Percentiles rank a stretch among this genome's conserved stretches.
Conservation (phyloP, 768 basidiomycete genomes). For the Russula sp. region DNA sequence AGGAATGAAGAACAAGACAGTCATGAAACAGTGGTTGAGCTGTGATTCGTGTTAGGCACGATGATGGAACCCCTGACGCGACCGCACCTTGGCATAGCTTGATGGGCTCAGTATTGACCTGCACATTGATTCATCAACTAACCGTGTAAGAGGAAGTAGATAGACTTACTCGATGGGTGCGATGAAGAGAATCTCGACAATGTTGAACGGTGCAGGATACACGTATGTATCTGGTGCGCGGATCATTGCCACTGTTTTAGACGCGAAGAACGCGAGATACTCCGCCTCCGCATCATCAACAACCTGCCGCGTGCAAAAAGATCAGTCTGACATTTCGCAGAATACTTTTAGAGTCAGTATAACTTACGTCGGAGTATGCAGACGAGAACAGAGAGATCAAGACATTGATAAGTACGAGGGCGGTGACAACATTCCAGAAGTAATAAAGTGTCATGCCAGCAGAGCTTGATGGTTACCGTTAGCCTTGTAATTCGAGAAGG, state of each 20-base stretch:
- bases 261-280: slow-evolving; percentile 87
- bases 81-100: slow-evolving; percentile 56
- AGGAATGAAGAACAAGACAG: slow-evolving; percentile 75
- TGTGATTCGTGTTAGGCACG: slow-evolving; percentile 33
- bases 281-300: slow-evolving; percentile 84
- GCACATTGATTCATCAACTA: slow-evolving; percentile 5
- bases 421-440: slow-evolving; percentile 81
- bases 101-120: slow-evolving; percentile 15
- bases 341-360: not conserved
- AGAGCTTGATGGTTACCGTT: slow-evolving; percentile 38
- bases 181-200: slow-evolving; percentile 75
- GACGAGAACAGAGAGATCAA: slow-evolving; percentile 94
- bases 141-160: not conserved
- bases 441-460: slow-evolving; percentile 73
- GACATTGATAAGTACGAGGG: slow-evolving; percentile 85
- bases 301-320: slow-evolving; percentile 48
- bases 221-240: slow-evolving; percentile 80
- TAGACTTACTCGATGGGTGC: slow-evolving; percentile 79
- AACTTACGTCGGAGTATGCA: slow-evolving; percentile 81
- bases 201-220: slow-evolving; percentile 91
- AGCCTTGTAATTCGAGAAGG: not conserved
- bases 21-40: slow-evolving; percentile 81
- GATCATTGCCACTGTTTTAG: slow-evolving; percentile 82
- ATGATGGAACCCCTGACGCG: slow-evolving; percentile 10
- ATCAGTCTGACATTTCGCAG: not conserved